Evolutionary conservation across 768 basidiomycete species (phyloP), one percentile per base, ranked within the genome.

Genomic region (Leccinellum rugosiceps): DNA sequence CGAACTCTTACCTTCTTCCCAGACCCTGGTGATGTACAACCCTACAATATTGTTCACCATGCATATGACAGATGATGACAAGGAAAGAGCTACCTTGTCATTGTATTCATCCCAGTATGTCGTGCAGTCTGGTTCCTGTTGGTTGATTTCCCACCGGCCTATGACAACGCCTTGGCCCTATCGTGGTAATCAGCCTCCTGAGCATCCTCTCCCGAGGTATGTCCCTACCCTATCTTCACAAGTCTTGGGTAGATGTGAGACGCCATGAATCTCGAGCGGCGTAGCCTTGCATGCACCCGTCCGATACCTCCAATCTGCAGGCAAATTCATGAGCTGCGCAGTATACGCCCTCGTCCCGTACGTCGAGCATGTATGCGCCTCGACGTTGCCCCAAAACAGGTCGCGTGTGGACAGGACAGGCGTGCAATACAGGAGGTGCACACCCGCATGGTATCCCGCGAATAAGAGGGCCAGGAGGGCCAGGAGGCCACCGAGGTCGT

Each of bases 321-420:
- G 74, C n/a, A 72, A 52, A 34, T 72, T 73, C 47, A 61, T 61
- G 4, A 75, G 54, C 4, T 58, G 55, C 0, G 73, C 74, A 0
- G 66, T 63, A 23, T 74, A 74, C 34, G 63, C 63, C 44, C 69
- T 63, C 2, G 68, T 66, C 15, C 23, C 45, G 14, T 46, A 46
- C 15, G 45, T 15, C 15, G 0, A 26, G 45, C 25, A 46, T 0
- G 23, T 17, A 17, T 17, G 45, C 25, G 45, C 45, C 25, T 25
- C 25, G 25, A 46, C 45, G 25, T 46, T 23, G 4, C 45, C 45
- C 45, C 45, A 46, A 26, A 46, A 46, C 25, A 46, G 14, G 45
- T 52, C 56, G 34, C 57, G 54, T 8, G 50, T 52, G 35, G 32
- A 31, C 2, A 55, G 45, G 14, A 63, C 60, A 0, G 38, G 55